phyloP scores from a whole-genome alignment of 129 eudicot species.

The Lactuca saligna region DNA sequence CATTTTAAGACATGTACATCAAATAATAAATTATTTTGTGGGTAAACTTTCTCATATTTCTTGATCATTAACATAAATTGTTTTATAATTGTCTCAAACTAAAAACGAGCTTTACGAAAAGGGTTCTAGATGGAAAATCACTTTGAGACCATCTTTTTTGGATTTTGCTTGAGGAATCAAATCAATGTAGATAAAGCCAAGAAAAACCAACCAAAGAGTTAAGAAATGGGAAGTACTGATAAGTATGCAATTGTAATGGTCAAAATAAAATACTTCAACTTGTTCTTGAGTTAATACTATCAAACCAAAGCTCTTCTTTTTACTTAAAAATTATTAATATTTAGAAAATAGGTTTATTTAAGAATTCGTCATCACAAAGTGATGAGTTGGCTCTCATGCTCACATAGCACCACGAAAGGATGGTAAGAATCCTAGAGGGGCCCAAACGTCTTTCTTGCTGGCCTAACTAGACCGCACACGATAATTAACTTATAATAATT shows the following conservation, averaged over 20 bases:
- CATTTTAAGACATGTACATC: neutral
- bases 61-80: neutral
- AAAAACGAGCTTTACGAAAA: neutral
- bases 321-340: neutral
- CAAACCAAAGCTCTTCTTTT: neutral
- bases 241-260: slow-evolving; percentile 21
- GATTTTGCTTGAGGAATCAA: slow-evolving; percentile 19
- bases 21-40: neutral
- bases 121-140: slow-evolving; percentile 12
- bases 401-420: slow-evolving; percentile 18
- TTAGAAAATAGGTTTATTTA: neutral
- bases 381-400: slow-evolving; percentile 30
- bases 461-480: slow-evolving; percentile 25
- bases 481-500: neutral
- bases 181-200: slow-evolving; percentile 27
- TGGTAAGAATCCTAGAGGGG: neutral
- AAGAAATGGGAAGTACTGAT: slow-evolving; percentile 21
- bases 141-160: slow-evolving; percentile 17
- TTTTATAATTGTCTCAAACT: neutral
- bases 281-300: neutral
- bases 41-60: neutral
- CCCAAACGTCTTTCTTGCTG: slow-evolving; percentile 25
- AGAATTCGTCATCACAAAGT: slow-evolving; percentile 14
- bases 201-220: slow-evolving; percentile 22
- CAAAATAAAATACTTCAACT: slow-evolving; percentile 13